phyloP scores from a whole-genome alignment of 441 rosid species.

The California macrophylla region DNA sequence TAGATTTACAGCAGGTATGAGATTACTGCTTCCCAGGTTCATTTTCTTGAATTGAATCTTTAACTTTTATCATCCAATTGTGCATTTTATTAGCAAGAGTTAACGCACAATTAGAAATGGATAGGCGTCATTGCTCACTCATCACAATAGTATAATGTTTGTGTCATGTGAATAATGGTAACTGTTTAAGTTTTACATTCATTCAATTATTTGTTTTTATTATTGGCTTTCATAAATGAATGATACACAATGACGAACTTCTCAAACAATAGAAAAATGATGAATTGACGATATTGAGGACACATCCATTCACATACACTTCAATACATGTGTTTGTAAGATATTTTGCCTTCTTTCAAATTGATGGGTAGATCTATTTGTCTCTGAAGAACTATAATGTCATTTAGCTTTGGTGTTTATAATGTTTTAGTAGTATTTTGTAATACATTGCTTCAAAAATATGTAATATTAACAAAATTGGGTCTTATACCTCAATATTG shows the following conservation, averaged over 20 bases:
- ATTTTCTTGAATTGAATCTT: constrained; percentile 8
- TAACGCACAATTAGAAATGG: background rate
- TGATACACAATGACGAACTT: background rate
- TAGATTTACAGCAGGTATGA: constrained; percentile 85
- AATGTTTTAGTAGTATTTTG: background rate
- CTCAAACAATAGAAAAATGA: background rate
- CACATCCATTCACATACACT: background rate
- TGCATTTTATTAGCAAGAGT: constrained; percentile 3
- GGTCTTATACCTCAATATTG: background rate
- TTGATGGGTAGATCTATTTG: background rate
- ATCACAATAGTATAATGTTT: background rate
- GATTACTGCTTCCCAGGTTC: constrained; percentile 1
- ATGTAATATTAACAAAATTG: background rate
- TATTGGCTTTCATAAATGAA: background rate
- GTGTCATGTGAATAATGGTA: background rate
- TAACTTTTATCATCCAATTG: background rate
- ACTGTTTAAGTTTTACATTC: background rate
- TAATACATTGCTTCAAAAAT: background rate
- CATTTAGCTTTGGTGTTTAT: background rate
- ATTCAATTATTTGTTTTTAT: background rate
- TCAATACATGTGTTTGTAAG: background rate
- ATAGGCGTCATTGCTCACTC: background rate
- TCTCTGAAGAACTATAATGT: background rate
- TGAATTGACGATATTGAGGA: background rate
- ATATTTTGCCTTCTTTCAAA: background rate